Conservation (phyloP, 2,329 filamentous ascomycete genomes). For the Sporothrix euskadiensis region DNA sequence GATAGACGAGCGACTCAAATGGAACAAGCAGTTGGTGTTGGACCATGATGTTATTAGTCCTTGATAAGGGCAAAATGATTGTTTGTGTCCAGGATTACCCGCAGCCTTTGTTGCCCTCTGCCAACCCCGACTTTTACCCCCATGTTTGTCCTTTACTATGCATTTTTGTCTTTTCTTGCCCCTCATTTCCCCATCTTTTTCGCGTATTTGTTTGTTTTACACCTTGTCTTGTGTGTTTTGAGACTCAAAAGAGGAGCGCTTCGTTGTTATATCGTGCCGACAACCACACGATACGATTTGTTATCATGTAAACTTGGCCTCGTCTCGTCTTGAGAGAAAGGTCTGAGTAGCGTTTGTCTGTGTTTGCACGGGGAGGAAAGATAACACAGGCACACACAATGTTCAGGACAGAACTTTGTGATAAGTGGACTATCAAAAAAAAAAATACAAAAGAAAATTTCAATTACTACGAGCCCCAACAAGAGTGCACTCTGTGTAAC, state of each 20-base stretch:
- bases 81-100: neutral
- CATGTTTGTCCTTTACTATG: neutral
- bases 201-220: neutral
- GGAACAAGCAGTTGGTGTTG: neutral
- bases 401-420: neutral
- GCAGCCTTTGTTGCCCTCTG: neutral
- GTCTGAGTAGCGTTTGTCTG: neutral
- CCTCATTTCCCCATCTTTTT: neutral
- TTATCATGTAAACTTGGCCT: neutral
- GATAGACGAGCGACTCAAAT: neutral
- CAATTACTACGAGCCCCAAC: neutral
- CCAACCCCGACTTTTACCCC: neutral
- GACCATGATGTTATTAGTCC: neutral
- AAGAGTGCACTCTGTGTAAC: neutral
- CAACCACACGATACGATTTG: neutral
- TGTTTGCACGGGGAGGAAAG: neutral
- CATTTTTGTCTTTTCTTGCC: neutral
- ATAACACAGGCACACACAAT: neutral
- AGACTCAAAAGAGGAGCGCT: neutral
- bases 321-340: neutral
- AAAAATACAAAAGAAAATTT: constrained; percentile 21
- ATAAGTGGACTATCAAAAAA: neutral
- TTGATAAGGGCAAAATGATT: neutral
- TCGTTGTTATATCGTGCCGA: neutral
- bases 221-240: neutral